phyloP scores from a whole-genome alignment of 345 rosid species.

The Pseudoturritis turrita region DNA sequence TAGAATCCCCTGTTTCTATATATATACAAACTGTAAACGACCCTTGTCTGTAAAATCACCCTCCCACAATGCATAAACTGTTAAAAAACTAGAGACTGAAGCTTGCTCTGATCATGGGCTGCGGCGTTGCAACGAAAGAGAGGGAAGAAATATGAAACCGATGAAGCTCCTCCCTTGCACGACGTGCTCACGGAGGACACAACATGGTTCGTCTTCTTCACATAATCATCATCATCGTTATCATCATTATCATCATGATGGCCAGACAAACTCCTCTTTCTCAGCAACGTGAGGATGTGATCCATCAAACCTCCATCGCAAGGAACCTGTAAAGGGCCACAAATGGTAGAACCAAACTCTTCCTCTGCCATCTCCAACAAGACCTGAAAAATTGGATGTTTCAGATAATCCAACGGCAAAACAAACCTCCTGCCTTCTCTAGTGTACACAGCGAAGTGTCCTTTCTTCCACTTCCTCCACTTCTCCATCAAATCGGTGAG shows the following conservation, averaged over 20 bases:
- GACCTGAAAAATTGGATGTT: constrained; percentile 52
- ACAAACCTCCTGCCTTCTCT: constrained; percentile 49
- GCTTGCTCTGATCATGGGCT: constrained; percentile 27
- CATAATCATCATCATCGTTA: constrained; percentile 13
- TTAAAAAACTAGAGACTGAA: constrained; percentile 30
- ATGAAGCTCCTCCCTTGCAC: constrained; percentile 30
- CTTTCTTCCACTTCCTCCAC: constrained; percentile 46
- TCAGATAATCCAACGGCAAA: constrained; percentile 42
- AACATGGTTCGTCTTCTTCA: constrained; percentile 21
- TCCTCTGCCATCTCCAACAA: constrained; percentile 52
- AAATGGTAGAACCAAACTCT: constrained; percentile 39
- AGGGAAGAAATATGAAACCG: constrained; percentile 34
- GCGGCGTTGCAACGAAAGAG: constrained; percentile 24
- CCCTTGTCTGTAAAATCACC: not conserved
- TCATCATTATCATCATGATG: constrained; percentile 12
- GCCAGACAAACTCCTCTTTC: constrained; percentile 30
- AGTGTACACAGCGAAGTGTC: constrained; percentile 47
- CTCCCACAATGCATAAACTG: constrained; percentile 11
- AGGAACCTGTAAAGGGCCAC: constrained; percentile 52
- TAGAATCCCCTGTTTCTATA: constrained; percentile 17
- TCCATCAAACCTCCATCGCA: constrained; percentile 47
- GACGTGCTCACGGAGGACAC: constrained; percentile 24
- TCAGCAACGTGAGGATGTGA: constrained; percentile 35
- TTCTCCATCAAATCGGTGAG: constrained; percentile 37
- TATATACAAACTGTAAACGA: constrained; percentile 25